Percentiles rank a stretch among this genome's conserved stretches.
These are phyloP conservation scores for Rusavskia elegans DNA, from an alignment of 495 filamentous ascomycete species.

Conservation along the genomic window DNA sequence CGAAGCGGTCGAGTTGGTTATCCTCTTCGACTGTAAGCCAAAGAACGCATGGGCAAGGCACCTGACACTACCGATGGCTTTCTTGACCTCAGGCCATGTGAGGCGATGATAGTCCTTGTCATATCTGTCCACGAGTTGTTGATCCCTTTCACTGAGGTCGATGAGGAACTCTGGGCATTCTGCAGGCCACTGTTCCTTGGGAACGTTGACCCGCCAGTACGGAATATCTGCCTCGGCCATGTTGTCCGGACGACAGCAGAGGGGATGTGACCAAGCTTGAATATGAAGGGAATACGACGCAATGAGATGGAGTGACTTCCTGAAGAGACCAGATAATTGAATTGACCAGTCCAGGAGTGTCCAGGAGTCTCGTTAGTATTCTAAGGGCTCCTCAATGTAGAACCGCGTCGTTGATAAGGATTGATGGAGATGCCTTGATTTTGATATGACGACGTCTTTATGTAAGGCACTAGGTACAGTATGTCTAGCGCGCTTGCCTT, in stretches of 20 bases:
- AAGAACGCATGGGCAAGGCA: not conserved
- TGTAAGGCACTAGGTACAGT: too few relatives aligned
- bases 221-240: conserved; percentile 22
- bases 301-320: too few relatives aligned
- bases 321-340: too few relatives aligned
- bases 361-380: too few relatives aligned
- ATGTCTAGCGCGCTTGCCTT: too few relatives aligned
- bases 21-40: conserved; percentile 17
- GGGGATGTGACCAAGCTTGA: too few relatives aligned
- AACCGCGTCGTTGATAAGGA: too few relatives aligned
- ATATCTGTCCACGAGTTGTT: conserved; percentile 44
- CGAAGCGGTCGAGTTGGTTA: conserved; percentile 60
- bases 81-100: conserved; percentile 46
- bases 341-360: too few relatives aligned
- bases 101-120: conserved; percentile 41
- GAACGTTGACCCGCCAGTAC: conserved; percentile 73
- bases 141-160: conserved; percentile 37
- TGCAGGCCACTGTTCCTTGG: conserved; percentile 36
- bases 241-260: too few relatives aligned
- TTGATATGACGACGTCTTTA: too few relatives aligned
- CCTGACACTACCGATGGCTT: conserved; percentile 35
- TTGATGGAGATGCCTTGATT: not conserved
- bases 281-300: too few relatives aligned
- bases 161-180: conserved; percentile 56
- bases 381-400: too few relatives aligned